These are phyloP conservation scores for Sarcodon aspratus DNA, from an alignment of 768 basidiomycete genomes.

Conservation along the genomic window DNA sequence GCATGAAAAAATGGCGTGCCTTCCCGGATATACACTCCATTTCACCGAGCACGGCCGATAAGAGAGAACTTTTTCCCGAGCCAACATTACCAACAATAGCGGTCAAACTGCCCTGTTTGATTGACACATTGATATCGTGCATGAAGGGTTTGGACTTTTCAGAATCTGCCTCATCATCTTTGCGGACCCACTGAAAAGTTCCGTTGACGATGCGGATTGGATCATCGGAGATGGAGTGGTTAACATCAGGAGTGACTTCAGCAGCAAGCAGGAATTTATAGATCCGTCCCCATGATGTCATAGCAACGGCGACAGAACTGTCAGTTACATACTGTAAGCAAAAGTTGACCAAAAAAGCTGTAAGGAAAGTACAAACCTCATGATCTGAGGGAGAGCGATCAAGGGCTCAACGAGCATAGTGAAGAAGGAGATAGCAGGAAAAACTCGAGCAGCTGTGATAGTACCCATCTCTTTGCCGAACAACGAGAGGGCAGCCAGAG, in stretches of 20 bases:
- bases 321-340: not conserved
- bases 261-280: conserved; percentile 16
- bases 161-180: not conserved
- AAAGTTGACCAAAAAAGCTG: not conserved
- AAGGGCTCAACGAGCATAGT: conserved; percentile 20
- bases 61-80: conserved; percentile 38
- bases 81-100: conserved; percentile 65
- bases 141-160: conserved; percentile 24
- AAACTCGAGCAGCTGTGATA: conserved; percentile 11
- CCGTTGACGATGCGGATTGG: conserved; percentile 1
- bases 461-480: conserved; percentile 18
- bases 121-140: conserved; percentile 33
- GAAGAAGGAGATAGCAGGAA: conserved; percentile 20
- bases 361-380: conserved; percentile 10
- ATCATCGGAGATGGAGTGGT: conserved; percentile 21
- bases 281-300: conserved; percentile 17
- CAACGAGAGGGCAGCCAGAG: conserved; percentile 19
- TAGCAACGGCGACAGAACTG: conserved; percentile 15
- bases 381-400: conserved; percentile 16
- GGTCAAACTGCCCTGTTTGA: conserved; percentile 46
- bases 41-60: conserved; percentile 19
- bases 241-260: conserved; percentile 4
- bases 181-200: conserved; percentile 3
- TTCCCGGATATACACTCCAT: conserved; percentile 15
- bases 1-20: not conserved